These are phyloP conservation scores for Corchorus olitorius DNA, from an alignment of 345 rosid genomes.

Conservation along the genomic window DNA sequence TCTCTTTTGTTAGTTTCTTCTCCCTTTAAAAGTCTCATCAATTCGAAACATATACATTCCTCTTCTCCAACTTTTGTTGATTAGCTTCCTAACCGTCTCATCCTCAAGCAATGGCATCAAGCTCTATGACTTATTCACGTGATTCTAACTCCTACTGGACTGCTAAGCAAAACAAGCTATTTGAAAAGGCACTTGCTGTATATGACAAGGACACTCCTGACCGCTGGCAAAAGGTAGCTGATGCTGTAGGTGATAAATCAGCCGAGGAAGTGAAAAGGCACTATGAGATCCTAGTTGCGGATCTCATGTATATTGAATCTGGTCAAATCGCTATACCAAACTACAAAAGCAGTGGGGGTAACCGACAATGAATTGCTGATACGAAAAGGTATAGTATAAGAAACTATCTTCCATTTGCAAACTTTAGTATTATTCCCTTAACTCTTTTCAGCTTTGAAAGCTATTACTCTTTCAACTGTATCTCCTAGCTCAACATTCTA, in stretches of 20 bases:
- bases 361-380: constrained; percentile 38
- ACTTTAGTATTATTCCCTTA: background rate
- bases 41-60: background rate
- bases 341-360: constrained; percentile 44
- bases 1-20: constrained; percentile 15
- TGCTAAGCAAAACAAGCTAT: constrained; percentile 68
- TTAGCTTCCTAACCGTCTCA: background rate
- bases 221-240: constrained; percentile 91
- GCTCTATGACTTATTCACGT: constrained; percentile 43
- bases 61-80: background rate
- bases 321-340: constrained; percentile 71
- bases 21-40: constrained; percentile 3
- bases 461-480: background rate
- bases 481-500: background rate
- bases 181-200: constrained; percentile 84
- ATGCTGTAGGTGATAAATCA: constrained; percentile 77
- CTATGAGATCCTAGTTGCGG: constrained; percentile 82
- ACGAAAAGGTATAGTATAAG: constrained; percentile 39
- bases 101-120: constrained; percentile 45
- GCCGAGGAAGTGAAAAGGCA: constrained; percentile 79
- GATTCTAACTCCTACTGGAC: constrained; percentile 69
- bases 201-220: constrained; percentile 87
- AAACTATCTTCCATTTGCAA: background rate
- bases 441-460: background rate
- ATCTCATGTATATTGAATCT: constrained; percentile 67